These are phyloP conservation scores for Leccinum boreale DNA, from an alignment of 768 basidiomycete genomes.

Conservation along the genomic window DNA sequence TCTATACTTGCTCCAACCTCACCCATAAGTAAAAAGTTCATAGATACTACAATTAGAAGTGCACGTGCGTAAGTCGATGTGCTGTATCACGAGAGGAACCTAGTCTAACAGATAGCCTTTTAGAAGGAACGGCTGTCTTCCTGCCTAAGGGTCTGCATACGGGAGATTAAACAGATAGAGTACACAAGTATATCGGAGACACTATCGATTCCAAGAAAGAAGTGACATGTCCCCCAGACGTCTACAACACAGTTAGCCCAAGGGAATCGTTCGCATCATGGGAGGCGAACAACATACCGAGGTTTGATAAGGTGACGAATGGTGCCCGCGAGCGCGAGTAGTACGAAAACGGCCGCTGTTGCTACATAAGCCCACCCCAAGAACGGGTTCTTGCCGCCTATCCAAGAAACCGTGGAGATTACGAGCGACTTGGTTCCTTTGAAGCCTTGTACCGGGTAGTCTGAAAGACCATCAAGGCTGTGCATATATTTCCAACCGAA, in stretches of 20 bases:
- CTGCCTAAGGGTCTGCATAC: no score
- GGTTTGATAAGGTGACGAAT: conserved; percentile 91
- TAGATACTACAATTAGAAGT: conserved; percentile 24
- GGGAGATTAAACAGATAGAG: conserved; percentile 9
- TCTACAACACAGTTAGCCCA: conserved; percentile 35
- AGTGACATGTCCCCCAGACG: conserved; percentile 85
- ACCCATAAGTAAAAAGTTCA: not conserved
- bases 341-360: conserved; percentile 80
- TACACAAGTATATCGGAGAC: conserved; percentile 8
- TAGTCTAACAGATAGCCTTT: conserved; percentile 3
- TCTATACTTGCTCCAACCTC: not conserved
- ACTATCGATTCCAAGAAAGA: conserved; percentile 75
- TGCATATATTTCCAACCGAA: not conserved
- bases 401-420: conserved; percentile 97
- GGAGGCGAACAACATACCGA: conserved; percentile 47
- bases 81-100: conserved; percentile 21
- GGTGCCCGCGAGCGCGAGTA: conserved; percentile 86
- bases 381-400: conserved; percentile 98
- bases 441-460: conserved; percentile 89
- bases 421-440: conserved; percentile 96
- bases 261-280: not conserved
- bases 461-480: conserved; percentile 40
- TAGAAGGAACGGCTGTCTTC: no score
- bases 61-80: conserved; percentile 8
- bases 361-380: conserved; percentile 98